phyloP scores from a whole-genome alignment of 2,329 filamentous ascomycete genomes.

The Graphilbum sp. region DNA sequence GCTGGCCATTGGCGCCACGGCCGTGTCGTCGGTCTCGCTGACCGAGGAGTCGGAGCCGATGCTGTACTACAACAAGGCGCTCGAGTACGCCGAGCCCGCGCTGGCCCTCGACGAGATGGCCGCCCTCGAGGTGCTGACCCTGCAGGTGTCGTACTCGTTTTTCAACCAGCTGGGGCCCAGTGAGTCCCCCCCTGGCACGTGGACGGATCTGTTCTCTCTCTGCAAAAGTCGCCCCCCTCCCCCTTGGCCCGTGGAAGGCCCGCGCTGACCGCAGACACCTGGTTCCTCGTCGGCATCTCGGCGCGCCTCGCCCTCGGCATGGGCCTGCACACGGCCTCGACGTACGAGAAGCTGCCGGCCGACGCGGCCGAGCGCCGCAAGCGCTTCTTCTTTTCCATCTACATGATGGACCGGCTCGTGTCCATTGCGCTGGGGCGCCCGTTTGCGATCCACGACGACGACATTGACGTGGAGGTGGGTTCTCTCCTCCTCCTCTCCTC shows the following conservation, averaged over 20 bases:
- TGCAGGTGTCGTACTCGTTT: conserved; percentile 31
- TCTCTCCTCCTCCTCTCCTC: background rate
- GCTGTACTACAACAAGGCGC: conserved; percentile 25
- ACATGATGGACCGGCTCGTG: conserved; percentile 32
- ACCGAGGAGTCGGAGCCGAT: conserved; percentile 25
- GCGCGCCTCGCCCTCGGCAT: conserved; percentile 24
- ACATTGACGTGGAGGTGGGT: conserved; percentile 20
- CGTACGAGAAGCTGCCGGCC: conserved; percentile 17
- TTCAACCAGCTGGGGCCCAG: conserved; percentile 30
- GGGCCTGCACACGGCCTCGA: conserved; percentile 13
- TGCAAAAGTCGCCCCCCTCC: too few species aligned
- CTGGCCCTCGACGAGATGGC: conserved; percentile 22
- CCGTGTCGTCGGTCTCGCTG: conserved; percentile 24
- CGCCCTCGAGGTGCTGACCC: conserved; percentile 25
- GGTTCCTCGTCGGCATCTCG: conserved; percentile 27
- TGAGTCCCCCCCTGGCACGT: too few species aligned
- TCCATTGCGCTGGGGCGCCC: conserved; percentile 26
- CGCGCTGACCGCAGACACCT: conserved; percentile 6
- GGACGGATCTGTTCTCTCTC: too few species aligned
- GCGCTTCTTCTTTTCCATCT: conserved; percentile 27
- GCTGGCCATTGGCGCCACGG: conserved; percentile 28
- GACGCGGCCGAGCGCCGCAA: conserved; percentile 21
- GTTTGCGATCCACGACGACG: conserved; percentile 28
- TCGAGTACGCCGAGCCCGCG: conserved; percentile 23
- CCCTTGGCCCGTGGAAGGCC: too few species aligned